A percentile compares a stretch with the other conserved stretches of the same genome.
Evolutionary conservation across 192 early-diverging fungal genomes (phyloP).

Genomic region (Entomortierella chlamydospora): DNA sequence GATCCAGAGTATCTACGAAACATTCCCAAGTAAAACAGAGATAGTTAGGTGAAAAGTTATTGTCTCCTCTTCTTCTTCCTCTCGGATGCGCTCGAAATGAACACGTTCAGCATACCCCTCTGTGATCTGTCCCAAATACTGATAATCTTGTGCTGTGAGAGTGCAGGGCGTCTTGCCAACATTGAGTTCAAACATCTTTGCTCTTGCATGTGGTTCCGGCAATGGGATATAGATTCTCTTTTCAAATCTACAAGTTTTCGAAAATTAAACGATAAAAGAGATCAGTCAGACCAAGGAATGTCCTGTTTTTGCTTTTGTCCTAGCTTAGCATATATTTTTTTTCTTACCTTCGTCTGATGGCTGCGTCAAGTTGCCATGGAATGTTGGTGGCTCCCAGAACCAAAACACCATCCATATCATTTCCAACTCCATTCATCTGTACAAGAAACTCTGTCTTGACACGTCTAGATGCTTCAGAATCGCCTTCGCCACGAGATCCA

Average conservation of each 20-base stretch:
- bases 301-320: too few relatives aligned
- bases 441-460: constrained; percentile 99
- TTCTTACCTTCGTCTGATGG: constrained; percentile 85
- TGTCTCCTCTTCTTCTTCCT: too few relatives aligned
- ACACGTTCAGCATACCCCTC: constrained; percentile 69
- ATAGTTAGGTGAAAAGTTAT: not conserved
- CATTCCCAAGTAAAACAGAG: not conserved
- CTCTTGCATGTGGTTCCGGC: constrained; percentile 88
- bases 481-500: constrained; percentile 96
- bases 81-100: too few relatives aligned
- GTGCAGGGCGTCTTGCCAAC: constrained; percentile 91
- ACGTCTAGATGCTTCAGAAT: constrained; percentile 91
- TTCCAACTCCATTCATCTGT: constrained; percentile 99
- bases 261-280: too few relatives aligned
- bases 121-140: constrained; percentile 80
- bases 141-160: constrained; percentile 79
- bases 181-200: constrained; percentile 93
- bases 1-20: constrained; percentile 86
- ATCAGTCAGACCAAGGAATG: too few relatives aligned
- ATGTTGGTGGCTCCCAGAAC: constrained; percentile 98
- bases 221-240: constrained; percentile 98
- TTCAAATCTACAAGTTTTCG: constrained; percentile 83
- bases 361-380: constrained; percentile 94
- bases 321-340: too few relatives aligned
- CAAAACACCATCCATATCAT: constrained; percentile 94